Percentiles rank a stretch among this genome's conserved stretches.
phyloP scores from a whole-genome alignment of 164 flowering plant genomes.

The Kalanchoe fedtschenkoi region DNA sequence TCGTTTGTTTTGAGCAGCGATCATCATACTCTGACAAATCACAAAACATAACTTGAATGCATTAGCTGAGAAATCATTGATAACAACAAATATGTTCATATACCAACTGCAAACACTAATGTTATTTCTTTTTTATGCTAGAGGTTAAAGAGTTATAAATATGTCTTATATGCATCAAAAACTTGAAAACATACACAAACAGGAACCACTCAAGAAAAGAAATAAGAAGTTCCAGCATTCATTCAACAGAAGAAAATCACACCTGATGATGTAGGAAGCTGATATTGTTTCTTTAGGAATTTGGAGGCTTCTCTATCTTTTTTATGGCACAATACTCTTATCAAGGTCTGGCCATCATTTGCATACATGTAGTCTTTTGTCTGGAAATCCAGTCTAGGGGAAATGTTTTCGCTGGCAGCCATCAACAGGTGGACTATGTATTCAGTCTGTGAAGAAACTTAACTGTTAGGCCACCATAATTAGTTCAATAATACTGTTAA shows the following conservation, averaged over 20 bases:
- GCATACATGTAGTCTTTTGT: slow-evolving; percentile 20
- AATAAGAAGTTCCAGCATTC: background rate
- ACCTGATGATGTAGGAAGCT: slow-evolving; percentile 85
- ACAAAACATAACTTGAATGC: background rate
- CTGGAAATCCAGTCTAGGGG: slow-evolving; percentile 21
- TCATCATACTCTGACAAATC: slow-evolving; percentile 58
- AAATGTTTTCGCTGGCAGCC: slow-evolving; percentile 55
- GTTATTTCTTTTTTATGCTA: background rate
- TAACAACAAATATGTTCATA: background rate
- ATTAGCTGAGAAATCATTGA: background rate
- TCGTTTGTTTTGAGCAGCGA: slow-evolving; percentile 21
- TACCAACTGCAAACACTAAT: background rate
- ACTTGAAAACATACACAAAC: background rate
- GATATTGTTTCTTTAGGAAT: slow-evolving; percentile 58
- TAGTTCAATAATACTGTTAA: background rate
- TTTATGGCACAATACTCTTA: slow-evolving; percentile 75
- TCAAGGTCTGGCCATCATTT: slow-evolving; percentile 52
- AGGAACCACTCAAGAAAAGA: background rate
- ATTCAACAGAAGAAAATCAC: background rate
- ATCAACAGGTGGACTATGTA: slow-evolving; percentile 56
- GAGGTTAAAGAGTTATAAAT: background rate
- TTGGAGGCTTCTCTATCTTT: slow-evolving; percentile 71
- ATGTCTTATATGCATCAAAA: background rate
- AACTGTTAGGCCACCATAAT: background rate
- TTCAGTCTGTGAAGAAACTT: slow-evolving; percentile 37